Evolutionary conservation across 148 eudicot species (phyloP), one percentile per base, ranked within the genome.

Genomic region (Spergularia bocconei): DNA sequence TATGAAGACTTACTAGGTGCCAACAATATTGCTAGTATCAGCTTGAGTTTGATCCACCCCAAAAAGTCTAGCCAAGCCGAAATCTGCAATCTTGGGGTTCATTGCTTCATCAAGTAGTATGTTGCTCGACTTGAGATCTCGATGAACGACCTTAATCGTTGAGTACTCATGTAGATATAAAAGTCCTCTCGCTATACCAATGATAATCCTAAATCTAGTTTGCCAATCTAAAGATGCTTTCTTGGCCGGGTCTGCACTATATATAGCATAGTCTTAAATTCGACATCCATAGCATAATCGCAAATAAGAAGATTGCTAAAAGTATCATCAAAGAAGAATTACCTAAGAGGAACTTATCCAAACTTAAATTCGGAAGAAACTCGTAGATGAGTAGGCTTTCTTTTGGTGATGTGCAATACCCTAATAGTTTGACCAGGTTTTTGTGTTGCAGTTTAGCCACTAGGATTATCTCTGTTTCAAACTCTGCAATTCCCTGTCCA

Each of bases 11-110:
- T 52, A 53, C 72, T 69, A 52, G 14, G 72, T 69, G 21, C 72
- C 72, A 53, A 53, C 72, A 0, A 69, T 69, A 53, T 60, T 52
- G n/a, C 52, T 69, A 11, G 72, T 69, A 44, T 69, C 72, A 5
- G 60, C 72, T 16, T 69, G 72, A 52, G 72, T 69, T 69, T 69
- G 72, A 53, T 69, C 72, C 9, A 69, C 72, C 29, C 25, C 72
- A 53, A 69, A 69, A 25, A 69, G 72, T 17, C 72, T 69, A 23
- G 72, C 72, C 47, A 69, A 52, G 41, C 72, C 72, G 53, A 69
- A 69, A 69, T 69, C 72, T 6, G 72, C 72, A 13, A 69, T 53
- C 60, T 53, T 69, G 8, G 72, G 72, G 17, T 52, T 69, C 72
- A 69, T 69, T 1, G 59, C 72, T 69, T 69, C 60, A 52, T 69